These are phyloP conservation scores for Porcisia hertigi DNA, from an alignment of 208 protist genomes.

Conservation along the genomic window DNA sequence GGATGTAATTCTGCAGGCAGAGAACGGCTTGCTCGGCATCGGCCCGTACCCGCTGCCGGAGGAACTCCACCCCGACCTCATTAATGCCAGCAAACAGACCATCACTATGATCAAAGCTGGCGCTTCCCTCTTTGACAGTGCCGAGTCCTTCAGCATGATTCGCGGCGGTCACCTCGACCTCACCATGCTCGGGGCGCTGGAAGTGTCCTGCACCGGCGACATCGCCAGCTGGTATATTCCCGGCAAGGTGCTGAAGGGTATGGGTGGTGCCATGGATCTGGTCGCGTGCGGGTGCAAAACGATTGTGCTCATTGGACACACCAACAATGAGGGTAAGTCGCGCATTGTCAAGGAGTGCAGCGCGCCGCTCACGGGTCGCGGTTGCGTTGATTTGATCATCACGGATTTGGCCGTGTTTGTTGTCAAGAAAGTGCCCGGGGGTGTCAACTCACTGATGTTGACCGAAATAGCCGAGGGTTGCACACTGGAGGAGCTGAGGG, in stretches of 20 bases:
- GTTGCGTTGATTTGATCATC: conserved; percentile 86
- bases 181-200: conserved; percentile 92
- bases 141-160: conserved; percentile 95
- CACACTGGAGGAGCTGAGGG: conserved; percentile 74
- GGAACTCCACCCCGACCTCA: conserved; percentile 90
- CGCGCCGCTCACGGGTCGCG: conserved; percentile 81
- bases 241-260: conserved; percentile 93
- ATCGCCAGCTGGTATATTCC: conserved; percentile 96
- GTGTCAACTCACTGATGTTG: conserved; percentile 44
- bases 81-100: conserved; percentile 96
- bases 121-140: conserved; percentile 69
- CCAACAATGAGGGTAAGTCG: conserved; percentile 61
- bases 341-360: conserved; percentile 87
- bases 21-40: conserved; percentile 88
- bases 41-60: conserved; percentile 86
- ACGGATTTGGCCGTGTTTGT: conserved; percentile 93
- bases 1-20: conserved; percentile 80
- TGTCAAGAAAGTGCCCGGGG: conserved; percentile 26
- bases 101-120: conserved; percentile 70
- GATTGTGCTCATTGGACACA: conserved; percentile 95
- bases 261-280: conserved; percentile 94
- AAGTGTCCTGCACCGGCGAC: conserved; percentile 90
- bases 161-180: conserved; percentile 91
- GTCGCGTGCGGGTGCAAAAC: conserved; percentile 65
- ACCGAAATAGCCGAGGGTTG: conserved; percentile 75